phyloP scores from a whole-genome alignment of 352 stramenopile species.

The Phytopythium cucurbitacearum region DNA sequence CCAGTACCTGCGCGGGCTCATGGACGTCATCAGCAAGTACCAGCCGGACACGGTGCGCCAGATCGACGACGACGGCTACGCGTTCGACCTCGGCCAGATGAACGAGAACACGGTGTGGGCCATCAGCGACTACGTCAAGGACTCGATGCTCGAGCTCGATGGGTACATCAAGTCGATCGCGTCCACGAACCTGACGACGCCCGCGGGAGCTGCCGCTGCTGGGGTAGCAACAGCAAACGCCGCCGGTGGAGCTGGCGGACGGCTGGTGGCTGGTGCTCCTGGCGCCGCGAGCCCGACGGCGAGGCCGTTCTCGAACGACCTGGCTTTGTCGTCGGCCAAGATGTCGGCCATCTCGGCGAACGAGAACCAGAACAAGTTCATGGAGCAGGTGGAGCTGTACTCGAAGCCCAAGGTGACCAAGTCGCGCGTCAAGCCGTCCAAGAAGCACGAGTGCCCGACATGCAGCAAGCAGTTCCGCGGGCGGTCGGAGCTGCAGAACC shows the following conservation, averaged over 20 bases:
- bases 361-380: constrained; percentile 82
- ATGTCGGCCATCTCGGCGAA: constrained; percentile 67
- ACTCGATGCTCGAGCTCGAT: constrained; percentile 82
- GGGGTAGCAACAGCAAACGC: constrained; percentile 14
- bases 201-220: constrained; percentile 12
- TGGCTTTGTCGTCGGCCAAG: constrained; percentile 61
- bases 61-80: constrained; percentile 86
- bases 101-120: constrained; percentile 87
- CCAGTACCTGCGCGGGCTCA: constrained; percentile 78
- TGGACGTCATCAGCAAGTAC: constrained; percentile 89
- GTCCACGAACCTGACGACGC: constrained; percentile 29
- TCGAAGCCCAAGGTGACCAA: constrained; percentile 86
- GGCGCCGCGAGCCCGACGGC: constrained; percentile 1
- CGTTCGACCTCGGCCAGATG: constrained; percentile 84
- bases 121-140: constrained; percentile 85
- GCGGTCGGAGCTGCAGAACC: constrained; percentile 80
- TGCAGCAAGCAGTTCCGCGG: constrained; percentile 84
- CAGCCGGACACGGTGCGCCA: constrained; percentile 82
- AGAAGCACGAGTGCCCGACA: constrained; percentile 84
- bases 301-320: constrained; percentile 27
- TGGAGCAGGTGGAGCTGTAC: constrained; percentile 88
- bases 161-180: constrained; percentile 78
- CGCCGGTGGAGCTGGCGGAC: constrained; percentile 3
- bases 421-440: constrained; percentile 81
- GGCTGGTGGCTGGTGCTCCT: neutral